A percentile compares a stretch with the other conserved stretches of the same genome.
Evolutionary conservation across 1,139 yeast genomes (phyloP).

Genomic region (Hyphopichia khmerensis): DNA sequence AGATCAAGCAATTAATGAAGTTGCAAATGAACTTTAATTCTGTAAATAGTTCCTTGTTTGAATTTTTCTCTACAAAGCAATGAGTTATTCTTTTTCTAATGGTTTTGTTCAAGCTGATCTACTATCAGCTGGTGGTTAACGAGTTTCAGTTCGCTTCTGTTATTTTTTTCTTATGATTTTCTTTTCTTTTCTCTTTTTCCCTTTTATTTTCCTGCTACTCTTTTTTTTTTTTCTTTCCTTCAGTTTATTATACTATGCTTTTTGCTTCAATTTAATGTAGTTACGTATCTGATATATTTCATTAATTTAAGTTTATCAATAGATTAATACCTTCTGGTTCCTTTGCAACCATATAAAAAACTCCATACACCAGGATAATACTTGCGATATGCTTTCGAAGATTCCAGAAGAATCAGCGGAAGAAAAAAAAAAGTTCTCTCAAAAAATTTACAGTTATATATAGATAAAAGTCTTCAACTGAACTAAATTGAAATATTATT

Average conservation of each 20-base stretch:
- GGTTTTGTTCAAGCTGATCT: neutral
- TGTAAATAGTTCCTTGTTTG: neutral
- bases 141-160: neutral
- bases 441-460: neutral
- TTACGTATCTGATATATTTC: neutral
- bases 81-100: neutral
- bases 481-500: neutral
- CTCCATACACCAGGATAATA: neutral
- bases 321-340: too few relatives aligned
- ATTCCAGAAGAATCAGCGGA: neutral
- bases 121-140: neutral
- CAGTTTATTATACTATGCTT: too few relatives aligned
- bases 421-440: neutral
- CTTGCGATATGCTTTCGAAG: neutral
- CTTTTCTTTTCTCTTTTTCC: neutral
- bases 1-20: constrained; percentile 29
- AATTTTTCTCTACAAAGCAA: neutral
- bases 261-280: neutral
- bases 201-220: neutral
- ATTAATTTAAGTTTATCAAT: neutral
- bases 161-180: neutral
- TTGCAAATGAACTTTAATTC: neutral
- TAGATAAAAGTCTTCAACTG: neutral
- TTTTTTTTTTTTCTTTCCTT: neutral
- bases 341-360: neutral